Conservation (phyloP, 805 yeast genomes). For the Cyberlindnera mycetangii region DNA sequence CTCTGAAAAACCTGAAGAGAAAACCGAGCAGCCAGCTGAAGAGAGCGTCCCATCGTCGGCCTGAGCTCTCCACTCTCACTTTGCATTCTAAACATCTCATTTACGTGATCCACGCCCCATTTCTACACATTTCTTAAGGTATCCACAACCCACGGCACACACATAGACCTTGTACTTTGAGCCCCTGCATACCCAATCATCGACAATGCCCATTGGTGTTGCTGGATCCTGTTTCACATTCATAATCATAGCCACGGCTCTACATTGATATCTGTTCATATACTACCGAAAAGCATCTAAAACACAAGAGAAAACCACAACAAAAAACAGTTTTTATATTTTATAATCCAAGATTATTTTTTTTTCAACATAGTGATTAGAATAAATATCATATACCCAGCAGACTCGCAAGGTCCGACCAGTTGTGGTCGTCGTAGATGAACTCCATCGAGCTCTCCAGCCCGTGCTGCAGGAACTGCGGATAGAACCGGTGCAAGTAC, state of each 20-base stretch:
- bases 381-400: constrained; percentile 30
- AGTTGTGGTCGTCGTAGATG: constrained; percentile 59
- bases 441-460: constrained; percentile 68
- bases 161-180: neutral
- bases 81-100: neutral
- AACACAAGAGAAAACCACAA: neutral
- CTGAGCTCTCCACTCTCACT: neutral
- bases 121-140: neutral
- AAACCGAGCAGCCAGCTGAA: too few species aligned
- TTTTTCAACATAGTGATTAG: neutral
- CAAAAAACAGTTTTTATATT: neutral
- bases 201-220: too few species aligned
- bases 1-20: neutral
- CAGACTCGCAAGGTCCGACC: constrained; percentile 46
- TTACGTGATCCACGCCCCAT: constrained; percentile 1
- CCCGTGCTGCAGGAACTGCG: constrained; percentile 58
- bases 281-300: neutral
- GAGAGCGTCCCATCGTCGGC: too few species aligned
- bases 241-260: too few species aligned
- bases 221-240: too few species aligned
- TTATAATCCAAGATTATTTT: neutral
- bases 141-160: neutral
- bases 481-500: constrained; percentile 64
- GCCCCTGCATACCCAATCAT: neutral
- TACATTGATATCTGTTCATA: too few species aligned